These are phyloP conservation scores for Cercospora beticola DNA, from an alignment of 2,329 filamentous ascomycete species.

Conservation along the genomic window DNA sequence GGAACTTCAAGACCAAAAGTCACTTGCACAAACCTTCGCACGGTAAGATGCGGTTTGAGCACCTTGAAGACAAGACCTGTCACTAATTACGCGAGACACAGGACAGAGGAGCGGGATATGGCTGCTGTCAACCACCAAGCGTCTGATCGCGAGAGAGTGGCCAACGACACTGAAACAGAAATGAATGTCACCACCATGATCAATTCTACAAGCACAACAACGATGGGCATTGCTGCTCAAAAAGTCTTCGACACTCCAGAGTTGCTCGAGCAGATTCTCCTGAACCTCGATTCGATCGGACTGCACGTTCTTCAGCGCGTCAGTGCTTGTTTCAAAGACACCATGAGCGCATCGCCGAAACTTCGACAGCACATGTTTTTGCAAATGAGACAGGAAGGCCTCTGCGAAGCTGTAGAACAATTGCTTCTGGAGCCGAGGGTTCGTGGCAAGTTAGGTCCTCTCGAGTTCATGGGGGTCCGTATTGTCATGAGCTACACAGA, in stretches of 20 bases:
- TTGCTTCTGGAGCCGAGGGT: neutral
- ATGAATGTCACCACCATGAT: neutral
- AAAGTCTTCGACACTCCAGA: neutral
- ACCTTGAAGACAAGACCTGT: neutral
- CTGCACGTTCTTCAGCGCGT: neutral
- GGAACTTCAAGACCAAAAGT: neutral
- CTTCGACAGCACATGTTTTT: neutral
- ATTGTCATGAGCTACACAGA: neutral
- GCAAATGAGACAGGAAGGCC: neutral
- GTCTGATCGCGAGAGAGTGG: neutral
- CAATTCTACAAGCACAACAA: neutral
- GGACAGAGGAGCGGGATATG: neutral
- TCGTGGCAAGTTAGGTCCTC: neutral
- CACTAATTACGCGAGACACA: neutral
- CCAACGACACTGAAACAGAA: neutral
- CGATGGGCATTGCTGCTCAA: neutral
- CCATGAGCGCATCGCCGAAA: neutral
- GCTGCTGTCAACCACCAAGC: neutral
- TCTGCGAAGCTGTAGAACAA: neutral
- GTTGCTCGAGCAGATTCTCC: slow-evolving; percentile 6
- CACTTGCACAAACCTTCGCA: neutral
- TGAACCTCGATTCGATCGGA: neutral
- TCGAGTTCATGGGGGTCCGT: neutral
- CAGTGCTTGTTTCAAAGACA: neutral
- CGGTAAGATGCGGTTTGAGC: neutral